Percentiles rank a stretch among this genome's conserved stretches.
These are phyloP conservation scores for Spinacia oleracea DNA, from an alignment of 179 eudicot genomes.

Conservation along the genomic window DNA sequence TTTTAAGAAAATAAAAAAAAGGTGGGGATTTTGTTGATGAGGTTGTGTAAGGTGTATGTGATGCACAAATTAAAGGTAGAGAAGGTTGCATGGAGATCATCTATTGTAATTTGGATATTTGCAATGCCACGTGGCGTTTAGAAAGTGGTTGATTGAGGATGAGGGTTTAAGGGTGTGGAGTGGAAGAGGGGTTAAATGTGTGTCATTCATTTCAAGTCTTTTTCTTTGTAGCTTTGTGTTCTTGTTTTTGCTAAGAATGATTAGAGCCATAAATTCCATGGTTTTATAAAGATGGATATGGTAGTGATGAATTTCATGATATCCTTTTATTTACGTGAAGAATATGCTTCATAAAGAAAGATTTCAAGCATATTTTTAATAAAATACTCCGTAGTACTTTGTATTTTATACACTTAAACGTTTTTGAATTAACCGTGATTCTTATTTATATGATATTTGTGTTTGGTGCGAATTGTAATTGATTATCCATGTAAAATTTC, in stretches of 20 bases:
- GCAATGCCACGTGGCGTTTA: constrained; percentile 62
- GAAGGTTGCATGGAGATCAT: constrained; percentile 58
- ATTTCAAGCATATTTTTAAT: too few species aligned
- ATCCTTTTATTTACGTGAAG: not conserved
- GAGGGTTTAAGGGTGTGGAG: constrained; percentile 60
- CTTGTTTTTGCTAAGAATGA: not conserved
- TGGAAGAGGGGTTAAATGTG: constrained; percentile 22
- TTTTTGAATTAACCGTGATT: too few species aligned
- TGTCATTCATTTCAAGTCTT: constrained; percentile 19
- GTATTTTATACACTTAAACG: too few species aligned
- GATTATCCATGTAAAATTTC: too few species aligned
- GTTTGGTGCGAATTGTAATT: too few species aligned
- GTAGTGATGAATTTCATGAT: not conserved
- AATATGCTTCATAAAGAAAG: not conserved
- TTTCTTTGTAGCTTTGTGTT: constrained; percentile 3
- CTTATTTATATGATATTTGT: too few species aligned
- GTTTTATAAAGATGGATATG: not conserved
- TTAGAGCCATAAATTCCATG: not conserved
- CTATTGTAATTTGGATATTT: constrained; percentile 57
- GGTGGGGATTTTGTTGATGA: constrained; percentile 42
- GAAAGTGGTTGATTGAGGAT: constrained; percentile 62
- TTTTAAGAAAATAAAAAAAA: not conserved
- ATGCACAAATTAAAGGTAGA: constrained; percentile 36
- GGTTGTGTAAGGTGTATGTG: constrained; percentile 27
- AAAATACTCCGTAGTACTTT: too few species aligned